phyloP scores from a whole-genome alignment of 192 early-diverging fungal species.

The Umbelopsis sp. region DNA sequence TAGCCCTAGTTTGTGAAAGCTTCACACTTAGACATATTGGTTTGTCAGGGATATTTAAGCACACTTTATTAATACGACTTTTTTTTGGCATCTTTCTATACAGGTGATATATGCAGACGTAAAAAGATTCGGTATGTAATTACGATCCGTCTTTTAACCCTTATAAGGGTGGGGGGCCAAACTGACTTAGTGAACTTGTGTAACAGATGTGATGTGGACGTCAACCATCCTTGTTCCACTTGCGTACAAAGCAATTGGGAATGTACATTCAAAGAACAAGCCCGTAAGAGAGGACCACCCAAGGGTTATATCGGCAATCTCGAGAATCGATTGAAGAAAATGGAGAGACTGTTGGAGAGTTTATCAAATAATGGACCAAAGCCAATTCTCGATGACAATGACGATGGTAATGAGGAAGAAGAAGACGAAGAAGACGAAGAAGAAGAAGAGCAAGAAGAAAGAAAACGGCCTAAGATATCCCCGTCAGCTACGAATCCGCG shows the following conservation, averaged over 20 bases:
- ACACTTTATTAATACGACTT: neutral
- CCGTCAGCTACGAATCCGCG: no score
- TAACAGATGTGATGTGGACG: constrained; percentile 36
- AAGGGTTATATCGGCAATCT: constrained; percentile 43
- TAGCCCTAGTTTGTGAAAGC: no score
- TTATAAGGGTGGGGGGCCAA: no score
- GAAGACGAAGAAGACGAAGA: neutral
- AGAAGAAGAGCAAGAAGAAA: no score
- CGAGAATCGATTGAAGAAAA: constrained; percentile 29
- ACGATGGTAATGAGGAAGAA: neutral
- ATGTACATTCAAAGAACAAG: constrained; percentile 35
- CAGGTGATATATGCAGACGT: constrained; percentile 37
- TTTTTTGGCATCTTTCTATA: neutral
- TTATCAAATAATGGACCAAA: neutral
- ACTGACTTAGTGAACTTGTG: neutral
- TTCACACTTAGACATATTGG: no score
- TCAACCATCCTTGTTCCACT: constrained; percentile 26
- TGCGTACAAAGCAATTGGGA: constrained; percentile 36
- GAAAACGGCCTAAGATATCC: no score
- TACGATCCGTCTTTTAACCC: no score
- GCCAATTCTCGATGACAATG: neutral
- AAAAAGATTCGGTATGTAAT: constrained; percentile 37
- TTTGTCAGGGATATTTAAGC: no score
- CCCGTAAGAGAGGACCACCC: constrained; percentile 34
- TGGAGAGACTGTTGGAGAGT: constrained; percentile 29